Evolutionary conservation across 2,329 filamentous ascomycete species (phyloP).

Genomic region (Microsporum ferrugineum): DNA sequence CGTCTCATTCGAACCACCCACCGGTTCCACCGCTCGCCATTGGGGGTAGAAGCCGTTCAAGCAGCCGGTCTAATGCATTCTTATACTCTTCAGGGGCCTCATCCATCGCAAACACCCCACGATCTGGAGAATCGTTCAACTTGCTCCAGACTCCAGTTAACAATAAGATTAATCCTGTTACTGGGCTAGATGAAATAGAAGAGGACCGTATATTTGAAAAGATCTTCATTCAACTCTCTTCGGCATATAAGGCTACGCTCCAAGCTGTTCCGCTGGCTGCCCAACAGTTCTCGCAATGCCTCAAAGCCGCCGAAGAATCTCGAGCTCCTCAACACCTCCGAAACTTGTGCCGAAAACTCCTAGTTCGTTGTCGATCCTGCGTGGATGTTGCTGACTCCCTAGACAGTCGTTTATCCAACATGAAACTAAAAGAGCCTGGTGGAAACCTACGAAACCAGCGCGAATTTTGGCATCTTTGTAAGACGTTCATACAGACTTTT

Average conservation of each 20-base stretch:
- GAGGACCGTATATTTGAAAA: conserved; percentile 73
- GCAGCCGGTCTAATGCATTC: conserved; percentile 44
- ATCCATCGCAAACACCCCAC: conserved; percentile 54
- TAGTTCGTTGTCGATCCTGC: conserved; percentile 58
- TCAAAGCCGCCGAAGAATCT: conserved; percentile 52
- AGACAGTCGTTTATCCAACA: conserved; percentile 58
- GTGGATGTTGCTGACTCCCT: conserved; percentile 64
- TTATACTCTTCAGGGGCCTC: conserved; percentile 37
- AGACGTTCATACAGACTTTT: conserved; percentile 42
- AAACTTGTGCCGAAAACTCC: conserved; percentile 57
- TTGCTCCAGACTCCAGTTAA: conserved; percentile 34
- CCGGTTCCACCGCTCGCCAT: conserved; percentile 23
- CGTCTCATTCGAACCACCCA: conserved; percentile 5
- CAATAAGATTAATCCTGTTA: conserved; percentile 42
- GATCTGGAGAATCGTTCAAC: conserved; percentile 71
- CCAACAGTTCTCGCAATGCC: conserved; percentile 52
- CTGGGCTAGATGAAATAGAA: conserved; percentile 55
- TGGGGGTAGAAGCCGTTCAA: conserved; percentile 33
- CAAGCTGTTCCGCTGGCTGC: conserved; percentile 59
- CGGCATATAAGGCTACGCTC: conserved; percentile 61
- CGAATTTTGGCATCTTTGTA: conserved; percentile 60
- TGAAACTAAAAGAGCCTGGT: conserved; percentile 76
- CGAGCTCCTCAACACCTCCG: conserved; percentile 49
- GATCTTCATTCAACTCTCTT: conserved; percentile 65
- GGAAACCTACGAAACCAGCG: conserved; percentile 49